Percentiles rank a stretch among this genome's conserved stretches.
These are phyloP conservation scores for Penicillium coffeae DNA, from an alignment of 495 filamentous ascomycete species.

Conservation along the genomic window DNA sequence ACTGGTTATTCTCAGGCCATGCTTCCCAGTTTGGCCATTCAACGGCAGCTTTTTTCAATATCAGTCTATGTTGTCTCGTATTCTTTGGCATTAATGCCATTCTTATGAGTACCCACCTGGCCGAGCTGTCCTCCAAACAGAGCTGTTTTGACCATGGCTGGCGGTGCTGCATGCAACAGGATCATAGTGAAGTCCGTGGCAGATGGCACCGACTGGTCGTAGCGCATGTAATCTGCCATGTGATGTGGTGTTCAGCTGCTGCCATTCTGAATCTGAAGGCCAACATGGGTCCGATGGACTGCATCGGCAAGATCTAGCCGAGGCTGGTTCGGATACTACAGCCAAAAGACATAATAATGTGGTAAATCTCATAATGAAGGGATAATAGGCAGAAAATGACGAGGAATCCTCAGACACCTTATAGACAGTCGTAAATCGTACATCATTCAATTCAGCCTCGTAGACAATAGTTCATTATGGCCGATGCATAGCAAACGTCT, in stretches of 20 bases:
- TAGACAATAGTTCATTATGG: too few species aligned
- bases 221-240: background rate
- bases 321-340: too few species aligned
- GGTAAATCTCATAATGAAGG: too few species aligned
- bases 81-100: background rate
- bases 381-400: too few species aligned
- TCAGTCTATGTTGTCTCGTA: background rate
- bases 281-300: background rate
- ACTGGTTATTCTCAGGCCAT: constrained; percentile 51
- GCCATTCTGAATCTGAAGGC: background rate
- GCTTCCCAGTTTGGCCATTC: constrained; percentile 48
- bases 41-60: constrained; percentile 30
- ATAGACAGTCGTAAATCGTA: too few species aligned
- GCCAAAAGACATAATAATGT: too few species aligned
- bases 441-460: too few species aligned
- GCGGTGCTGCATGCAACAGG: background rate
- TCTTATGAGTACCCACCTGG: background rate
- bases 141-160: background rate
- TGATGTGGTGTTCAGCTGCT: background rate
- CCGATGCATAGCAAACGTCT: too few species aligned
- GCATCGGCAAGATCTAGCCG: background rate
- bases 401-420: too few species aligned
- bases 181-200: background rate
- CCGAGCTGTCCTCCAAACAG: background rate
- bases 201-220: background rate